phyloP scores from a whole-genome alignment of 2,329 filamentous ascomycete genomes.

The Metarhizium album region DNA sequence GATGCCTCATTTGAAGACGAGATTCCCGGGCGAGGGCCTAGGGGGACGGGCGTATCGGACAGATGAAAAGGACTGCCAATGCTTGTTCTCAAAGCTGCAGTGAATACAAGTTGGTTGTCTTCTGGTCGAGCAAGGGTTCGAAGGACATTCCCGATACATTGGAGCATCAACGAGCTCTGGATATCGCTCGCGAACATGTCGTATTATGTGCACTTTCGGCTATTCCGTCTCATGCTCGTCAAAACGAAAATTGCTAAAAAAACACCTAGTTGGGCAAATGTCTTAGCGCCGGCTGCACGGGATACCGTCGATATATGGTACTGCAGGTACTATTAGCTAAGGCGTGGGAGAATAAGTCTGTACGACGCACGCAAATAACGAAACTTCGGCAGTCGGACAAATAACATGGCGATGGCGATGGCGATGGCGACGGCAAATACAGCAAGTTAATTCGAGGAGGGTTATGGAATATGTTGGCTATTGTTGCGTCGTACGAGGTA shows the following conservation, averaged over 20 bases:
- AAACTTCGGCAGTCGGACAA: background rate
- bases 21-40: background rate
- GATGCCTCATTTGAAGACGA: conserved; percentile 1
- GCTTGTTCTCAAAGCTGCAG: background rate
- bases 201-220: background rate
- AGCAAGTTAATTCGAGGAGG: too few species aligned
- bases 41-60: background rate
- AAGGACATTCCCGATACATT: background rate
- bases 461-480: too few species aligned
- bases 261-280: background rate
- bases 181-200: background rate
- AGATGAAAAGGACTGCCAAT: background rate
- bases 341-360: background rate
- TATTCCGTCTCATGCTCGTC: conserved; percentile 1
- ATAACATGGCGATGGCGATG: background rate
- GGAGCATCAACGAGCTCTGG: background rate
- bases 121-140: background rate
- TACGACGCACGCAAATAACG: background rate
- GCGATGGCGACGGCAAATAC: too few species aligned
- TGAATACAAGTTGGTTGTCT: background rate
- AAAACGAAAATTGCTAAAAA: background rate
- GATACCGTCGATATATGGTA: conserved; percentile 1
- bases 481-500: too few species aligned
- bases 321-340: background rate
- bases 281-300: background rate